Evolutionary conservation across 2,329 filamentous ascomycete species (phyloP).

Genomic region (Microsporum audouinii): DNA sequence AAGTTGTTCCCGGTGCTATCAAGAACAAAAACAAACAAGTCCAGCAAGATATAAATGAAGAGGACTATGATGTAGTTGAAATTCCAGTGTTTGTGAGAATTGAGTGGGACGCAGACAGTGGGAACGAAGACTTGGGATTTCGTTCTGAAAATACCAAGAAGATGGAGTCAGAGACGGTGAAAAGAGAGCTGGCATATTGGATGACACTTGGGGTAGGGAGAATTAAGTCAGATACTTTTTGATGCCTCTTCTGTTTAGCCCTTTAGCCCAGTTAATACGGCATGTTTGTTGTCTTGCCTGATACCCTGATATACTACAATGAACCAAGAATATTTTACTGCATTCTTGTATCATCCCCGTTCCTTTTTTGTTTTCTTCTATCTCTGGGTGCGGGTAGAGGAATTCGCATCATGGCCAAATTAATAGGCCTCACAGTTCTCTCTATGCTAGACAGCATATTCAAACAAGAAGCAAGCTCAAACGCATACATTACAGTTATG

Average conservation of each 20-base stretch:
- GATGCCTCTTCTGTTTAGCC: neutral
- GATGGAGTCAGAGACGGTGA: slow-evolving; percentile 56
- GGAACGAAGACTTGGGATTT: slow-evolving; percentile 26
- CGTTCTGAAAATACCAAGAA: slow-evolving; percentile 20
- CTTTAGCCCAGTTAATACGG: neutral
- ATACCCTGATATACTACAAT: neutral
- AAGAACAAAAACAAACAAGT: slow-evolving; percentile 30
- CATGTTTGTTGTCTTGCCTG: neutral
- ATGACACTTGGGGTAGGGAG: slow-evolving; percentile 79
- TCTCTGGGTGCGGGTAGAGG: too few relatives aligned
- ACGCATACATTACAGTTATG: neutral
- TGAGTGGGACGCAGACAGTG: slow-evolving; percentile 67
- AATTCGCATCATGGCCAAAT: too few relatives aligned
- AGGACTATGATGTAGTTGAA: slow-evolving; percentile 59
- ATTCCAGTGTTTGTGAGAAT: slow-evolving; percentile 88
- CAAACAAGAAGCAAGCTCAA: neutral
- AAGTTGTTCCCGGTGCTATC: slow-evolving; percentile 57
- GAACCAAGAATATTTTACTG: neutral
- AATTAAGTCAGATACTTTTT: slow-evolving; percentile 41
- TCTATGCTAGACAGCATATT: neutral
- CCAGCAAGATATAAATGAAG: slow-evolving; percentile 49
- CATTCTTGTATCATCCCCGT: neutral
- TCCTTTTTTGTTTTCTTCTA: too few relatives aligned
- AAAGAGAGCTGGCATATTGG: slow-evolving; percentile 89
- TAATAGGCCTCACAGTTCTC: too few relatives aligned